A percentile compares a stretch with the other conserved stretches of the same genome.
These are phyloP conservation scores for Trapa incisa DNA, from an alignment of 345 rosid genomes.

Conservation along the genomic window DNA sequence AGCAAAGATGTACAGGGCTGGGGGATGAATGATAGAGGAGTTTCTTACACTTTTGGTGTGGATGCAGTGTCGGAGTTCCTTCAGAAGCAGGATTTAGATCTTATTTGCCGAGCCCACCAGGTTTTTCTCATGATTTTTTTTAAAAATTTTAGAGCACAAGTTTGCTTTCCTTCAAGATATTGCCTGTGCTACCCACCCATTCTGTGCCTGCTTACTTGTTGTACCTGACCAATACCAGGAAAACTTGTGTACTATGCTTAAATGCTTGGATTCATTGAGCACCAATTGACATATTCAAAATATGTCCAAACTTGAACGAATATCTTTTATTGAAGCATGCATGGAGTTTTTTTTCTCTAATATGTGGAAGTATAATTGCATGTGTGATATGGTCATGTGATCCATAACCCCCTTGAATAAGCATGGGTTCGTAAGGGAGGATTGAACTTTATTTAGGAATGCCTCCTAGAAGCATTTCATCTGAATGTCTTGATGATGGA, in stretches of 20 bases:
- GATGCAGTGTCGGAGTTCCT: conserved; percentile 67
- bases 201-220: neutral
- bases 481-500: neutral
- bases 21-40: conserved; percentile 89
- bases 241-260: neutral
- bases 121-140: conserved; percentile 16
- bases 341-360: neutral
- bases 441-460: neutral
- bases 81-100: conserved; percentile 66
- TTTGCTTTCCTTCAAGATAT: neutral
- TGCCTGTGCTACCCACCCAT: neutral
- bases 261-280: neutral
- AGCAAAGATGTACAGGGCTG: conserved; percentile 59
- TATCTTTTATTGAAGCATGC: neutral
- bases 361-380: neutral
- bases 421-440: neutral
- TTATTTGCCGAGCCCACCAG: conserved; percentile 90
- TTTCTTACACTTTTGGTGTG: conserved; percentile 53
- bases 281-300: conserved; percentile 1
- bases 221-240: conserved; percentile 2
- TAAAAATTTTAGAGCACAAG: no score
- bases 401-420: neutral
- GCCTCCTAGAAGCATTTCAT: neutral
- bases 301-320: conserved; percentile 8
- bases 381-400: neutral